These are phyloP conservation scores for Lachancea sp. DNA, from an alignment of 805 yeast species.

Conservation along the genomic window DNA sequence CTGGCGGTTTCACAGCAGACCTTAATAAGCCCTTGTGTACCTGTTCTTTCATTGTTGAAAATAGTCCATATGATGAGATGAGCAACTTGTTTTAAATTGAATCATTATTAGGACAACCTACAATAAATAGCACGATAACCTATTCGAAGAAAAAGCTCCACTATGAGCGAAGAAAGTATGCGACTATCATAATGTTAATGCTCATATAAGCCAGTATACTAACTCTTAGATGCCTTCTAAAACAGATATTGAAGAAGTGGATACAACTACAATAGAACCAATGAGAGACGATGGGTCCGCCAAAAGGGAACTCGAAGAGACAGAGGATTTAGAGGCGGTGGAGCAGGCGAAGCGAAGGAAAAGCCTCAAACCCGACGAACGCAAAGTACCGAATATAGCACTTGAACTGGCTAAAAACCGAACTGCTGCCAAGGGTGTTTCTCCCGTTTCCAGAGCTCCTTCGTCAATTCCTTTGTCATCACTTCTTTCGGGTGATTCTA, in stretches of 20 bases:
- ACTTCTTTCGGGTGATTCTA: conserved; percentile 6
- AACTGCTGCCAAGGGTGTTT: conserved; percentile 17
- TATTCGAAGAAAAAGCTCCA: neutral
- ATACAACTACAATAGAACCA: neutral
- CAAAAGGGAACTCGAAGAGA: neutral
- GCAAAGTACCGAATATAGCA: conserved; percentile 27
- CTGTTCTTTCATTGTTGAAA: neutral
- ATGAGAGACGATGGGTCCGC: neutral
- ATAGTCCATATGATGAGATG: neutral
- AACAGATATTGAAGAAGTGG: neutral
- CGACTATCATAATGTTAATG: neutral
- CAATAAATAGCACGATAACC: too few species aligned
- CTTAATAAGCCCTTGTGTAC: neutral
- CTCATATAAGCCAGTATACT: neutral
- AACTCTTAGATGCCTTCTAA: neutral
- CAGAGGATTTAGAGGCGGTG: neutral
- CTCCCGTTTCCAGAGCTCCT: conserved; percentile 11
- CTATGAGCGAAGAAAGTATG: conserved; percentile 4
- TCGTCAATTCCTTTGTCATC: conserved; percentile 14
- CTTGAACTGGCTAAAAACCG: conserved; percentile 31
- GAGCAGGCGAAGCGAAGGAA: conserved; percentile 7
- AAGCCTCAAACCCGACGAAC: conserved; percentile 6
- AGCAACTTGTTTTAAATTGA: too few species aligned
- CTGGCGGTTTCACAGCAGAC: neutral
- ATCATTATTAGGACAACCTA: too few species aligned